Base-by-base conservation (phyloP, 192 early-diverging fungal species). In the Podila clonocystis region DNA sequence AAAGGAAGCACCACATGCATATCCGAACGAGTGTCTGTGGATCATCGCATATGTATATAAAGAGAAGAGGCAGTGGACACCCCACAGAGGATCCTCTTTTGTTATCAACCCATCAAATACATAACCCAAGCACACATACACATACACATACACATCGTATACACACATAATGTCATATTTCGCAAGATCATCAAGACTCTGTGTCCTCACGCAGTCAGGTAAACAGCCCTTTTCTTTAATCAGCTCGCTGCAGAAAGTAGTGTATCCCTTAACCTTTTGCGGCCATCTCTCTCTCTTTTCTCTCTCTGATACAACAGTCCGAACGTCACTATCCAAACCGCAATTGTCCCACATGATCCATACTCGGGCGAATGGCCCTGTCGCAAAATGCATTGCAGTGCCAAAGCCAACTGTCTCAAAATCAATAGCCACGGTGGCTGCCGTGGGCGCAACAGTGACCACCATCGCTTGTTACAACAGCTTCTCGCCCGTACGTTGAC, bases 401-500 rank as follows among this genome's bases (percentile, higher is more conserved):
- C 52, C 52, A 55, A 55, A 26, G 24, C 52, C 52, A 20, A 24
- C 52, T 9, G 24, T 26, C 52, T n/a, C 52, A 11, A 55, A 55
- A 26, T 24, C 52, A 26, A 55, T 55, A 26, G 52, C 52, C 24
- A 55, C 52, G 9, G 52, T 55, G 52, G 52, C 52, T 17, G 20
- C 22, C 22, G 24, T 55, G 52, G 52, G 52, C 52, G 52, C 52
- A n/a, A 55, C 52, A 9, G 52, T 6, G n/a, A 55, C 52, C 52
- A 26, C 52, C n/a, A 26, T 55, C n/a, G 52, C 52, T 55, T n/a
- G n/a, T 9, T 55, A 55, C 52, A 55, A 55, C 52, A 55, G 52
- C 24, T 22, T 55, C 11, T 26, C 52, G n/a, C 20, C 20, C 24
- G 52, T 55, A 55, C 11, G 52, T 24, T 55, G n/a, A 24, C 9